phyloP scores from a whole-genome alignment of 495 filamentous ascomycete species.

The Penicillium subrubescens region DNA sequence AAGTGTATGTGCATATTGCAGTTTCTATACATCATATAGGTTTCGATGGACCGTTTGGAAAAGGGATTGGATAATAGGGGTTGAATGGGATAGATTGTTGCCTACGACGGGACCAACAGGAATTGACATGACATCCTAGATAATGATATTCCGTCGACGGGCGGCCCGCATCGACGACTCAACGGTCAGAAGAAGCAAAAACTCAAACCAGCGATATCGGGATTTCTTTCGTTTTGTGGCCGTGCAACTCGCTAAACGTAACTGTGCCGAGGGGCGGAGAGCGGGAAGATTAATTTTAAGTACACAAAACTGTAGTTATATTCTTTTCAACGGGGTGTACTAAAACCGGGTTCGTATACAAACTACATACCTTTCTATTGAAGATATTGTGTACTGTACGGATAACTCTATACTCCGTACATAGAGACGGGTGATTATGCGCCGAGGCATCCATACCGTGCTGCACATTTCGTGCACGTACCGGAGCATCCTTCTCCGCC shows the following conservation, averaged over 20 bases:
- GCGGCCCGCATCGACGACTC: conserved; percentile 14
- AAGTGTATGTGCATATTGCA: not conserved
- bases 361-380: not conserved
- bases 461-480: not conserved
- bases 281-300: not conserved
- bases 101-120: not conserved
- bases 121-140: not conserved
- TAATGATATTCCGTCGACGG: not conserved
- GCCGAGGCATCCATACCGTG: not conserved
- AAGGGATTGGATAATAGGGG: not conserved
- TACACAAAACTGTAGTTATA: not conserved
- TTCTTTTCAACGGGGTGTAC: not conserved
- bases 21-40: not conserved
- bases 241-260: not conserved
- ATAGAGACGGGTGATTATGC: not conserved
- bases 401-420: not conserved
- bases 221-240: not conserved
- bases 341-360: not conserved
- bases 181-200: conserved; percentile 26
- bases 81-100: not conserved
- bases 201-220: not conserved
- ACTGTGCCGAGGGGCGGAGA: conserved; percentile 1
- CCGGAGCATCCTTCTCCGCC: not conserved
- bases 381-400: not conserved
- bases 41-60: not conserved